Evolutionary conservation across 2,329 filamentous ascomycete species (phyloP).

Genomic region (Beauveria varroae): DNA sequence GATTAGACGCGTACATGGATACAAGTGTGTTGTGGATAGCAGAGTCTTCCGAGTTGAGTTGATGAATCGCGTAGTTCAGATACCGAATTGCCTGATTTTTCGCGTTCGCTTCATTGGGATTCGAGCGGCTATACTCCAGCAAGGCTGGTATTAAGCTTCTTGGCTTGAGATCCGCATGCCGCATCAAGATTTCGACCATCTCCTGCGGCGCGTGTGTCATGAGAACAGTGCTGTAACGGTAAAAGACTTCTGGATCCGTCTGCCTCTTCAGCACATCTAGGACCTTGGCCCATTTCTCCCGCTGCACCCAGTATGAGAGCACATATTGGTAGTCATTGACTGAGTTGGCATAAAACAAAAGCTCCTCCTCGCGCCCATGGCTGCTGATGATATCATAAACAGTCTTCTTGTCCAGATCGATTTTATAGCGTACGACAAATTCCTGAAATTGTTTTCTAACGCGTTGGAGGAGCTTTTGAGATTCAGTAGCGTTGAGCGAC

Average conservation of each 20-base stretch:
- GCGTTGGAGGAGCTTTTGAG: constrained; percentile 60
- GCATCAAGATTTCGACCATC: constrained; percentile 91
- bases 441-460: constrained; percentile 78
- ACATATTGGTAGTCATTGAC: constrained; percentile 93
- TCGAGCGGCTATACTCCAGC: constrained; percentile 83
- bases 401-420: constrained; percentile 82
- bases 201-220: constrained; percentile 83
- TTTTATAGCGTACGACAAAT: constrained; percentile 78
- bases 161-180: constrained; percentile 76
- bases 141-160: constrained; percentile 87
- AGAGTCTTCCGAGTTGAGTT: constrained; percentile 69
- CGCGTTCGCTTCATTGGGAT: constrained; percentile 51
- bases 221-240: constrained; percentile 92
- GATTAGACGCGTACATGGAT: constrained; percentile 86
- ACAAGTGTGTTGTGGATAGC: constrained; percentile 96
- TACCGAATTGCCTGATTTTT: constrained; percentile 93
- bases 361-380: constrained; percentile 86
- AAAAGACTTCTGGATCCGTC: constrained; percentile 87
- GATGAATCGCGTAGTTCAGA: constrained; percentile 85
- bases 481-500: constrained; percentile 61
- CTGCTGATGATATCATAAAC: constrained; percentile 94
- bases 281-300: constrained; percentile 84
- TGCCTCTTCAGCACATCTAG: constrained; percentile 87
- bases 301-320: constrained; percentile 92
- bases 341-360: constrained; percentile 83